Evolutionary conservation across 805 yeast genomes (phyloP), one percentile per base, ranked within the genome.

Genomic region (Millerozyma acaciae): DNA sequence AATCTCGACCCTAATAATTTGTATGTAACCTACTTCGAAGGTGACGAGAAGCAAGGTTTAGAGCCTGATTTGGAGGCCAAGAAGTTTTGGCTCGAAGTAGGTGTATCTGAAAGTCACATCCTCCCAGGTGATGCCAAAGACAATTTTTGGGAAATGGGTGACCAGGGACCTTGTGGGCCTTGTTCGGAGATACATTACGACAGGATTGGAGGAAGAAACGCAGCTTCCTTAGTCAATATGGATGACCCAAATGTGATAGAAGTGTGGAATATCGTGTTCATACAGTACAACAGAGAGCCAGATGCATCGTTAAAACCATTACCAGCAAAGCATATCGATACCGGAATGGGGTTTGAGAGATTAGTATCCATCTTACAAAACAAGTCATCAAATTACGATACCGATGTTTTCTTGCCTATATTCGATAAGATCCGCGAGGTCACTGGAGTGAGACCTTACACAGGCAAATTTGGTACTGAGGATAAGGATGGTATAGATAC

Each of bases 141-240:
- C 60, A 93, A 93, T 67, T 93, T 93, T 65, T 93, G 99, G 99
- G 99, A 93, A 70, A 93, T 93, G 99, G 99, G 99, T 51, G 99
- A 94, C 56, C 97, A 90, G 70, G 99, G 99, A 47, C 99, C 99
- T 30, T 93, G 99, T 71, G 99, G 99, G 43, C 99, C 99, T 33
- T 94, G 98, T 68, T 84, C 95, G 16, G 99, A 93, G 65, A 76
- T 93, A 48, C 99, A 93, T 63, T 93, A 87, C 61, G 99, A 93
- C 64, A 80, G 98, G 66, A 88, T 93, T 45, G 98, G 98, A 45
- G 97, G 97, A 38, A 82, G 99, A 71, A 90, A 93, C 55, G 98
- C 97, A 35, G 71, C 97, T 13, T 51, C 64, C 43, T 72, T 94
- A 44, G 99, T 93, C 50, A 93, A 93, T 60, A 78, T 77, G 79